Evolutionary conservation across 192 early-diverging fungal species (phyloP).

Genomic region (Linnemannia schmuckeri): DNA sequence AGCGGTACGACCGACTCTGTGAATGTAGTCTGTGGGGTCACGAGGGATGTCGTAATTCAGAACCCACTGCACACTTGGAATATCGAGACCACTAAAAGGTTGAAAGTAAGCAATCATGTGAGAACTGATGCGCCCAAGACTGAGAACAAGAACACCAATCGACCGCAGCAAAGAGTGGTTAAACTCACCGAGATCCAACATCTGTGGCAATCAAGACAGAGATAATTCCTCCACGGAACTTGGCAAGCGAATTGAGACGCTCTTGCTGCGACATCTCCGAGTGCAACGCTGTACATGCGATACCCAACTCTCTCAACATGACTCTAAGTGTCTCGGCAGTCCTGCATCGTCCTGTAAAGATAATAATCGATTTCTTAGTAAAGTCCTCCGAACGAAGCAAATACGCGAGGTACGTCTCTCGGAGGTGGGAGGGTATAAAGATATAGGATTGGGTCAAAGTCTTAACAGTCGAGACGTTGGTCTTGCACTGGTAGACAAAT

Average conservation of each 20-base stretch:
- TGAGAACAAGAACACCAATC: neutral
- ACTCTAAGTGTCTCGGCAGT: slow-evolving; percentile 88
- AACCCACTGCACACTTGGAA: slow-evolving; percentile 92
- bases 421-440: slow-evolving; percentile 92
- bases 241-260: slow-evolving; percentile 89
- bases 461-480: slow-evolving; percentile 78
- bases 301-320: slow-evolving; percentile 92
- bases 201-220: slow-evolving; percentile 95
- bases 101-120: neutral
- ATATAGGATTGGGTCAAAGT: slow-evolving; percentile 91
- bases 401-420: slow-evolving; percentile 89
- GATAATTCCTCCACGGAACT: slow-evolving; percentile 91
- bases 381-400: slow-evolving; percentile 78
- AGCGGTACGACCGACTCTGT: slow-evolving; percentile 98
- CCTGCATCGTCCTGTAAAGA: slow-evolving; percentile 91
- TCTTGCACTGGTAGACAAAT: slow-evolving; percentile 69
- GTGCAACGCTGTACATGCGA: slow-evolving; percentile 92
- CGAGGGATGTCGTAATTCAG: slow-evolving; percentile 97
- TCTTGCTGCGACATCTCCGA: slow-evolving; percentile 94
- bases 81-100: slow-evolving; percentile 90
- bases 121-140: neutral
- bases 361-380: slow-evolving; percentile 88
- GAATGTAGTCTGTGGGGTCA: slow-evolving; percentile 97
- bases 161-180: neutral
- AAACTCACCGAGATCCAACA: slow-evolving; percentile 88